These are phyloP conservation scores for Gentiana dahurica DNA, from an alignment of 257 asterid genomes.

Conservation along the genomic window DNA sequence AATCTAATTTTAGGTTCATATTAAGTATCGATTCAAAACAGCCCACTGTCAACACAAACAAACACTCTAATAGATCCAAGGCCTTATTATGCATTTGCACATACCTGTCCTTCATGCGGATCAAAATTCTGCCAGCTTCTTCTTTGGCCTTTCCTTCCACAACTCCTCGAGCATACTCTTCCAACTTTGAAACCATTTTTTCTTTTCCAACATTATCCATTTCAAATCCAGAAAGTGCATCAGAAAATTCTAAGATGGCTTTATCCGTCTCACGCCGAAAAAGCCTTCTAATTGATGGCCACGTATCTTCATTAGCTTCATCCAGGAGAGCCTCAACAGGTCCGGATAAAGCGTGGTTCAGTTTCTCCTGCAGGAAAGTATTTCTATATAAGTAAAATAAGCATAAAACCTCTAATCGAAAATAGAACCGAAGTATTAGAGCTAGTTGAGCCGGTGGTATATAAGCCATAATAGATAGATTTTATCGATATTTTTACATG, in stretches of 20 bases:
- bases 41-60: no score
- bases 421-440: no score
- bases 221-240: conserved; percentile 76
- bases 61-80: not conserved
- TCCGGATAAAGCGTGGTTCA: conserved; percentile 65
- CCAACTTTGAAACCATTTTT: conserved; percentile 55
- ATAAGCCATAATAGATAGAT: no score
- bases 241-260: conserved; percentile 55
- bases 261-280: conserved; percentile 49
- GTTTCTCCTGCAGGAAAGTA: conserved; percentile 47
- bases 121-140: conserved; percentile 90
- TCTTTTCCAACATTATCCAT: conserved; percentile 55
- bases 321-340: conserved; percentile 91
- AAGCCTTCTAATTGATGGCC: conserved; percentile 88
- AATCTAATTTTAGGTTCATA: no score
- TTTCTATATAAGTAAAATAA: not conserved
- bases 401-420: no score
- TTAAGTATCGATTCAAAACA: no score
- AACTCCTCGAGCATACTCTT: conserved; percentile 67
- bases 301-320: conserved; percentile 78
- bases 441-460: no score
- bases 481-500: no score
- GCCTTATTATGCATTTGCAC: not conserved
- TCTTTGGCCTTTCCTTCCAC: conserved; percentile 87
- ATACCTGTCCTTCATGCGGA: conserved; percentile 90